Base-by-base conservation (phyloP, 176 grass and related monocot genomes). In the Phoenix roebelenii region DNA sequence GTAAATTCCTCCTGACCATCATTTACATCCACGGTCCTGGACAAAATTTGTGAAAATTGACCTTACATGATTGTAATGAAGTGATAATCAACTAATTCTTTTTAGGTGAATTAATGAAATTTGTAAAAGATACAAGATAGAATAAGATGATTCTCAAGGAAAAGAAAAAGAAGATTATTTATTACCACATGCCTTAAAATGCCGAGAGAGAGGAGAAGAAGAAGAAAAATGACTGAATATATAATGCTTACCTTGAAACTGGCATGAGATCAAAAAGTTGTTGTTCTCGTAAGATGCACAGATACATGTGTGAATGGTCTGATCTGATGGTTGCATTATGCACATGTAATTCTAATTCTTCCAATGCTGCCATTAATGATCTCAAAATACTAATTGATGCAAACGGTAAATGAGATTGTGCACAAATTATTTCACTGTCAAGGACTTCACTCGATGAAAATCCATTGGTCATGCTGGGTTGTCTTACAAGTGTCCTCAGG, bases 301-400 rank as follows among this genome's bases (percentile, higher is more conserved):
- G 61, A 70, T 98, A 92, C 93, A 98, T 98, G 76, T 98, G 93
- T 10, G 93, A 84, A 63, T 92, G 77, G 76, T 89, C 76, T 52
- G 87, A 97, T 72, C 84, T 83, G 24, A 85, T 65, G 54, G 71
- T 80, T 55, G 89, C 72, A 55, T 77, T 98, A 79, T 98, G 93
- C 72, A 79, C 52, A 56, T 88, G 85, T 60, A 98, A 74, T 70
- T 98, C 93, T 57, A 98, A 82, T 84, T 98, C 93, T 78, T 98
- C 93, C 70, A 98, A 60, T 16, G 88, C 93, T 57, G 75, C 76
- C 65, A 85, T 88, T 59, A 92, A 67, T 62, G 93, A 98, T 86
- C 84, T 98, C 61, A 98, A 78, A 67, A 98, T 83, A 72, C 79
- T 89, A 51, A 66, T 85, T 73, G 93, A 88, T 39, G 93, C 88